Evolutionary conservation across 225 moss, liverwort and hornwort genomes (phyloP).

Genomic region (Neckera pumila): DNA sequence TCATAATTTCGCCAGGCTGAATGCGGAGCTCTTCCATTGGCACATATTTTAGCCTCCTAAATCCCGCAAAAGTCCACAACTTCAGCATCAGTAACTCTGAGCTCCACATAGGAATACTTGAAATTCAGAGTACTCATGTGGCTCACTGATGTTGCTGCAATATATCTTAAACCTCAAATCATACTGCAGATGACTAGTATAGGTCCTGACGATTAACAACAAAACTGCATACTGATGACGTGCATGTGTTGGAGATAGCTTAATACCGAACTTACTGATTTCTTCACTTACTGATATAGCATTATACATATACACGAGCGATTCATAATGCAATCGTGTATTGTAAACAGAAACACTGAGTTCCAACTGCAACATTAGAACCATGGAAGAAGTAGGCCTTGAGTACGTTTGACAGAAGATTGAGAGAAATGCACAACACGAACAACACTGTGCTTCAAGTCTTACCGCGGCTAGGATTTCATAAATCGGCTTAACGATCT

Average conservation of each 20-base stretch:
- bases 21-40: conserved; percentile 67
- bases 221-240: background rate
- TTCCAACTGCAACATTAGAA: background rate
- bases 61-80: background rate
- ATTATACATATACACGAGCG: background rate
- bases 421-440: background rate
- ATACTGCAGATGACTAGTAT: background rate
- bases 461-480: conserved; percentile 68
- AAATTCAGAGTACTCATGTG: background rate
- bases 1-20: conserved; percentile 98
- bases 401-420: background rate
- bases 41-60: conserved; percentile 71
- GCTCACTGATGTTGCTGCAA: background rate
- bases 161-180: background rate
- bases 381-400: background rate
- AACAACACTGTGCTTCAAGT: background rate
- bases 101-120: background rate
- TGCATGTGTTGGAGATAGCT: background rate
- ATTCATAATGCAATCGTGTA: background rate
- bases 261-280: background rate
- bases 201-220: background rate
- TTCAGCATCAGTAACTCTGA: background rate
- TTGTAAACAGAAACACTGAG: background rate
- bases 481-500: conserved; percentile 62
- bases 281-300: background rate